phyloP scores from a whole-genome alignment of 306 rosid species.

The Fragaria vesca region DNA sequence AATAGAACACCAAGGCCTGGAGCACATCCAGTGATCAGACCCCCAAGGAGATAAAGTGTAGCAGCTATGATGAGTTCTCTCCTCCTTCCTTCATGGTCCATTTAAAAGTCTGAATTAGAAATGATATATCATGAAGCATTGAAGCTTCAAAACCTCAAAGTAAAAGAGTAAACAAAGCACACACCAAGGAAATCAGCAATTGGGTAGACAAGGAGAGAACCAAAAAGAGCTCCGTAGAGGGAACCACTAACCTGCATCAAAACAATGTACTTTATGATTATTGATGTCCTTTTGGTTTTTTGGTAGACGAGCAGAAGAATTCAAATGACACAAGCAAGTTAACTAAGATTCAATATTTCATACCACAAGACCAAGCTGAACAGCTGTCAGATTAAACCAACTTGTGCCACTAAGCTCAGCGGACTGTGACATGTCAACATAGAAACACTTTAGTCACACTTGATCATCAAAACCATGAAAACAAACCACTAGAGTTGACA shows the following conservation, averaged over 20 bases:
- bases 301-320: conserved; percentile 1
- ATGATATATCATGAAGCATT: conserved; percentile 19
- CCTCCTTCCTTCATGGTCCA: conserved; percentile 62
- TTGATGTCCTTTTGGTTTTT: neutral
- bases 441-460: conserved; percentile 3
- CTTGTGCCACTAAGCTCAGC: conserved; percentile 81
- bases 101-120: conserved; percentile 26
- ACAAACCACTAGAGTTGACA: conserved; percentile 21
- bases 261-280: neutral
- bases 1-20: conserved; percentile 72
- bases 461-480: conserved; percentile 7
- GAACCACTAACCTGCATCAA: conserved; percentile 82
- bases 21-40: conserved; percentile 64
- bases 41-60: conserved; percentile 57
- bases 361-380: conserved; percentile 98
- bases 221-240: conserved; percentile 91
- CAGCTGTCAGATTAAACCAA: conserved; percentile 77
- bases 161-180: conserved; percentile 27
- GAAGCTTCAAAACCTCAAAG: conserved; percentile 21
- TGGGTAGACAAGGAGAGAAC: conserved; percentile 73
- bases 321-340: conserved; percentile 16
- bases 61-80: conserved; percentile 78
- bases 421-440: conserved; percentile 55
- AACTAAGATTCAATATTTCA: conserved; percentile 24
- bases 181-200: conserved; percentile 91